Percentiles rank a stretch among this genome's conserved stretches.
Evolutionary conservation across 1,139 yeast genomes (phyloP).

Genomic region (Magnusiomyces paraingens): DNA sequence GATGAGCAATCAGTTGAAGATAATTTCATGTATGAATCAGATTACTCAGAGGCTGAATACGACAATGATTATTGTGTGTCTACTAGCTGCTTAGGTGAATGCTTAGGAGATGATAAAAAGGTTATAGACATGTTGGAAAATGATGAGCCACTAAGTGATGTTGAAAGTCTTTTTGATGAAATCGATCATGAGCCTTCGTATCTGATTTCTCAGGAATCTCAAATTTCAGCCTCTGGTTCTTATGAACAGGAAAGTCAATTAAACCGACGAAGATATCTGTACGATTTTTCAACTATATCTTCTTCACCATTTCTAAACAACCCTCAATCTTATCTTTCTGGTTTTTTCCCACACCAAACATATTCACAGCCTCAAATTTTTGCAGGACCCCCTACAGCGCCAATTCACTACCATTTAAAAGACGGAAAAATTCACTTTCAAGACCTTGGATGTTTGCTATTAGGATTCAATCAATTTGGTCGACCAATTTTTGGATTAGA

Average conservation of each 20-base stretch:
- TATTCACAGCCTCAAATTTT: background rate
- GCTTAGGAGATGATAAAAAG: background rate
- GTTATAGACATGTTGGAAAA: background rate
- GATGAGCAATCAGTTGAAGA: background rate
- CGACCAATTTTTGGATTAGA: conserved; percentile 1
- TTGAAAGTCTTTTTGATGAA: conserved; percentile 2
- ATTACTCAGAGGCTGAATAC: background rate
- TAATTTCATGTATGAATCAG: background rate
- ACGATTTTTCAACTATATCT: background rate
- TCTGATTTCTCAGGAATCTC: background rate
- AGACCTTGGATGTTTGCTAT: conserved; percentile 4
- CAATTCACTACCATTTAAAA: conserved; percentile 1
- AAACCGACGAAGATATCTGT: background rate
- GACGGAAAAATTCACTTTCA: conserved; percentile 1
- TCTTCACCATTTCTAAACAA: background rate
- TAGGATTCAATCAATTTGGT: conserved; percentile 4
- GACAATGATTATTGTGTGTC: background rate
- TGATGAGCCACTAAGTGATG: background rate
- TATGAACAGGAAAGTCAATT: background rate
- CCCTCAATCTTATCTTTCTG: background rate
- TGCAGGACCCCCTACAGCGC: conserved; percentile 2
- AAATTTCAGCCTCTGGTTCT: background rate
- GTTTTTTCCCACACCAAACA: background rate
- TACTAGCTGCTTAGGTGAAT: too few relatives aligned
- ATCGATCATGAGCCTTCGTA: background rate